Evolutionary conservation across 768 basidiomycete genomes (phyloP).

Genomic region (Suillus paluster): DNA sequence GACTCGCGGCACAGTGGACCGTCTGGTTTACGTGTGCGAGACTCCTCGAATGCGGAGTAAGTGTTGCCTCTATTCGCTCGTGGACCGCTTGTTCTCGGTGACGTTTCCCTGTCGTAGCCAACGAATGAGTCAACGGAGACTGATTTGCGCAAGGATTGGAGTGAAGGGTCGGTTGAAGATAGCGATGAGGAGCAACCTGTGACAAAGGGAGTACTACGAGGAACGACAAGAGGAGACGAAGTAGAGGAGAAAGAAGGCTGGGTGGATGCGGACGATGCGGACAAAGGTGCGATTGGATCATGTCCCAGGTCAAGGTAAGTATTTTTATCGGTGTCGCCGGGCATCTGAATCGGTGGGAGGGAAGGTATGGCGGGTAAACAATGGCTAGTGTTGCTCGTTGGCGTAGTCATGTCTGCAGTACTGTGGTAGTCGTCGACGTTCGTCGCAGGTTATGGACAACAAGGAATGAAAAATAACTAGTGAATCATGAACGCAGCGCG

Average conservation of each 20-base stretch:
- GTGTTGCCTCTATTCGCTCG: slow-evolving; percentile 45
- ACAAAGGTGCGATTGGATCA: slow-evolving; percentile 23
- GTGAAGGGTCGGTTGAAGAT: slow-evolving; percentile 26
- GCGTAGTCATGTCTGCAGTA: slow-evolving; percentile 23
- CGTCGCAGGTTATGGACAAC: background rate
- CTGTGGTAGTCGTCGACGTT: slow-evolving; percentile 5
- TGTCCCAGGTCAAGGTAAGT: slow-evolving; percentile 8
- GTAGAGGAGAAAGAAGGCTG: slow-evolving; percentile 50
- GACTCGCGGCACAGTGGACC: slow-evolving; percentile 31
- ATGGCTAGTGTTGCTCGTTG: slow-evolving; percentile 23
- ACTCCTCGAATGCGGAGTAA: slow-evolving; percentile 39
- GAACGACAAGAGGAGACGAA: slow-evolving; percentile 39
- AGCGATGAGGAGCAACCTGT: slow-evolving; percentile 6
- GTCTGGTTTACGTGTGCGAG: slow-evolving; percentile 36
- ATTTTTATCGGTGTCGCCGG: slow-evolving; percentile 29
- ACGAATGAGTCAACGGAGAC: slow-evolving; percentile 80
- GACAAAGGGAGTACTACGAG: slow-evolving; percentile 7
- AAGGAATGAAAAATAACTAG: background rate
- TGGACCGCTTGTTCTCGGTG: slow-evolving; percentile 33
- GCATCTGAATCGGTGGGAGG: slow-evolving; percentile 51
- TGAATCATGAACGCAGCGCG: slow-evolving; percentile 4
- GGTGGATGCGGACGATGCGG: slow-evolving; percentile 39
- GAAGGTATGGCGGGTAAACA: slow-evolving; percentile 43
- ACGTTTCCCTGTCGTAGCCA: slow-evolving; percentile 44
- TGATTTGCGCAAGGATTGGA: slow-evolving; percentile 64